Base-by-base conservation (phyloP, 495 filamentous ascomycete species). In the Podospora pseudopauciseta region DNA sequence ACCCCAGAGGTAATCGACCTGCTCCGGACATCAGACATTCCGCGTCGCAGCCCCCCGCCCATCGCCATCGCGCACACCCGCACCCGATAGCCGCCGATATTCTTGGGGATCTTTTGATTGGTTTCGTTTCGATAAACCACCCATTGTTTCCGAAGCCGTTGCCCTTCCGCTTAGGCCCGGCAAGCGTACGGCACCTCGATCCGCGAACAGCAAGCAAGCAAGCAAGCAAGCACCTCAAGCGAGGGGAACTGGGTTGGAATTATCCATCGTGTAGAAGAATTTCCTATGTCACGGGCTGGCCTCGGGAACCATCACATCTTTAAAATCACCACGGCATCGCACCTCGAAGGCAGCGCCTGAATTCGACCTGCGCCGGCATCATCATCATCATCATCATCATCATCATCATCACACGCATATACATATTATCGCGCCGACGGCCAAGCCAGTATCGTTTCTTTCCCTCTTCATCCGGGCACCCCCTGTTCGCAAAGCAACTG, bases 121-220 rank as follows among this genome's bases (percentile, higher is more conserved):
- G 71, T 76, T 77, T 78, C 71, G 75, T 80, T 78, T 78, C 72
- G 71, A 76, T 74, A 65, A 70, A 71, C 78, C 78, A 72, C 60
- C 77, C 73, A 72, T 80, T 77, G 72, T 76, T 75, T 79, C 79
- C 65, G 68, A 59, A 59, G 34, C 67, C 68, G 60, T 69, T 66
- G 44, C 44, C 63, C 65, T 69, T 26, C 68, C 69, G 69, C 66
- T 55, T 34, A 68, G 68, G 68, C 68, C 74, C 67, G 60, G 64
- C 63, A 66, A 66, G 66, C 69, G 66, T 70, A 73, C 68, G 65
- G 69, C 72, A 69, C 60, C 13, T 11, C 55, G n/a, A 58, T 4
- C 55, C 5, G 23, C 55, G 59, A 32, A 32, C 66, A 70, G 58
- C 72, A 44, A 20, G 30, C 30, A 7, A 32, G 6, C 30, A 7